Evolutionary conservation across 495 filamentous ascomycete genomes (phyloP).

Genomic region (Neurospora tetrasperma): DNA sequence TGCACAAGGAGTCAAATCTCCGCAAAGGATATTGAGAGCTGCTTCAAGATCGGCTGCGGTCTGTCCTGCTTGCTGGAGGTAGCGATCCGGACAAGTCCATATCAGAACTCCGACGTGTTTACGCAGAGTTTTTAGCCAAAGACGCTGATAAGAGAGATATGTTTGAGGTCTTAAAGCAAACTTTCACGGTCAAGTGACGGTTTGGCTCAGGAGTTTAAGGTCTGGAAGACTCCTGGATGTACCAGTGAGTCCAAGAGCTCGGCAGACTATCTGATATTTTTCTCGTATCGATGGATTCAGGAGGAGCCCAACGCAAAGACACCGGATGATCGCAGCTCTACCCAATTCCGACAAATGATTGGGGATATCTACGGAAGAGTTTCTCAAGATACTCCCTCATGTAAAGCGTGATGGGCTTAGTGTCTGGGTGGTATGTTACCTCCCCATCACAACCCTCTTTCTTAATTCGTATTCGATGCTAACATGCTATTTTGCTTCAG

Average conservation of each 20-base stretch:
- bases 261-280: conserved; percentile 16
- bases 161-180: not conserved
- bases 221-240: not conserved
- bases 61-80: too few relatives aligned
- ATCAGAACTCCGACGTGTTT: conserved; percentile 9
- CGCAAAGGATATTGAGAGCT: too few relatives aligned
- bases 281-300: conserved; percentile 20
- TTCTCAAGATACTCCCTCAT: conserved; percentile 7
- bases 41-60: too few relatives aligned
- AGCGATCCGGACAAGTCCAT: not conserved
- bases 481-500: conserved; percentile 1
- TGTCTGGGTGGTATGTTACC: conserved; percentile 17
- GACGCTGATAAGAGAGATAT: not conserved
- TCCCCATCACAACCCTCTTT: not conserved
- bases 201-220: conserved; percentile 1
- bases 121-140: conserved; percentile 10
- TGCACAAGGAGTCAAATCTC: too few relatives aligned
- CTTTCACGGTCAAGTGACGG: conserved; percentile 15
- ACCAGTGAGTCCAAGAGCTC: not conserved
- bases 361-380: conserved; percentile 8
- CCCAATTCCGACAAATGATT: conserved; percentile 18
- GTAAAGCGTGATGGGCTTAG: conserved; percentile 11
- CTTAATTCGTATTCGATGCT: not conserved
- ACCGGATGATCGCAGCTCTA: conserved; percentile 13
- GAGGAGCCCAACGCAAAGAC: conserved; percentile 1